Evolutionary conservation across 192 early-diverging fungal species (phyloP).

Genomic region (Thoreauomyces humboldtii): DNA sequence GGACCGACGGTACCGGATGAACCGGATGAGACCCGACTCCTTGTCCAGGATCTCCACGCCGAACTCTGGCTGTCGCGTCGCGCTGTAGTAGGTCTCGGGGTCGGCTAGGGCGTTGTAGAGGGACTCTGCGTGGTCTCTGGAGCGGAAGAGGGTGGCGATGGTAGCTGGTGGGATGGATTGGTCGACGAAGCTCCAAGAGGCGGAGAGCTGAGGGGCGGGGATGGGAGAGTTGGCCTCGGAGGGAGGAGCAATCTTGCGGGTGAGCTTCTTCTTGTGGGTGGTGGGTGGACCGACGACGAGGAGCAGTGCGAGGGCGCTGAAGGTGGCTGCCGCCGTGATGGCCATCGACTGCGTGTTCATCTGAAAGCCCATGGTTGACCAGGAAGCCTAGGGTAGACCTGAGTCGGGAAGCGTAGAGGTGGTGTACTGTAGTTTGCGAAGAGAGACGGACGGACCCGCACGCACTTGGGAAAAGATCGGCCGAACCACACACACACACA

Average conservation of each 20-base stretch:
- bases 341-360: neutral
- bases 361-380: neutral
- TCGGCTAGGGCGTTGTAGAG: conserved; percentile 17
- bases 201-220: conserved; percentile 15
- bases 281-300: conserved; percentile 11
- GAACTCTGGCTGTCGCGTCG: conserved; percentile 21
- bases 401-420: no score
- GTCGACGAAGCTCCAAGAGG: conserved; percentile 27
- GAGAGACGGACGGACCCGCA: no score
- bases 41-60: conserved; percentile 22
- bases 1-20: conserved; percentile 18
- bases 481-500: no score
- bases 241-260: neutral
- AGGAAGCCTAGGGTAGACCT: no score
- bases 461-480: no score
- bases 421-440: no score
- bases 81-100: conserved; percentile 23
- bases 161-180: conserved; percentile 14
- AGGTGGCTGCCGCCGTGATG: conserved; percentile 2
- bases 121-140: conserved; percentile 19
- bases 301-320: neutral
- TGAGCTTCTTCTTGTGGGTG: neutral
- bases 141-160: conserved; percentile 6
- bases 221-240: neutral
- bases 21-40: conserved; percentile 8